These are phyloP conservation scores for Arthrobotrys pseudoclavata DNA, from an alignment of 2,329 filamentous ascomycete species.

Conservation along the genomic window DNA sequence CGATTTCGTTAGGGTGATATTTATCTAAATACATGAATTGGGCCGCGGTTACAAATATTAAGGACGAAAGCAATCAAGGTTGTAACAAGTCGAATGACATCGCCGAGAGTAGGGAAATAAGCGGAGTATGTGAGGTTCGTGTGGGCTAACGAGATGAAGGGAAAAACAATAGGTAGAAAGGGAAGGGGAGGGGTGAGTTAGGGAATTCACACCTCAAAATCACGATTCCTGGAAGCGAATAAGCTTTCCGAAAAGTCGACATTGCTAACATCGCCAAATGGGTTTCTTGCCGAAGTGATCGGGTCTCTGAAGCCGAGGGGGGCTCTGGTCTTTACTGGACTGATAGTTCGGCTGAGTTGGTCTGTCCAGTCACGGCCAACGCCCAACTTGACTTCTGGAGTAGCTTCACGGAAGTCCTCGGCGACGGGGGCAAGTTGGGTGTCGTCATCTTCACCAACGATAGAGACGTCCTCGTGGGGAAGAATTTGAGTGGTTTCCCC, in stretches of 20 bases:
- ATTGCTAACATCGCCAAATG: slow-evolving; percentile 58
- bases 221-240: slow-evolving; percentile 69
- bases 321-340: slow-evolving; percentile 78
- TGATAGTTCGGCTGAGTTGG: slow-evolving; percentile 92
- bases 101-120: slow-evolving; percentile 22
- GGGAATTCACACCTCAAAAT: slow-evolving; percentile 88
- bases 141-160: slow-evolving; percentile 67
- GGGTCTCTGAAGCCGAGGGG: slow-evolving; percentile 55
- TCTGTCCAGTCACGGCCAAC: slow-evolving; percentile 90
- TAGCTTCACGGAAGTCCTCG: slow-evolving; percentile 70
- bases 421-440: slow-evolving; percentile 64
- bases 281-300: slow-evolving; percentile 38
- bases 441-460: slow-evolving; percentile 73
- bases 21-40: slow-evolving; percentile 59
- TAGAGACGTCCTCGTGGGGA: slow-evolving; percentile 73
- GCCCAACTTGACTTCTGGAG: slow-evolving; percentile 67
- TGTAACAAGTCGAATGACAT: slow-evolving; percentile 16
- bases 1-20: slow-evolving; percentile 53
- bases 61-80: slow-evolving; percentile 10
- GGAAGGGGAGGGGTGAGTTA: slow-evolving; percentile 67
- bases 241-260: slow-evolving; percentile 56
- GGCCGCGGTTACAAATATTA: slow-evolving; percentile 38
- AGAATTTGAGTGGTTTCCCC: slow-evolving; percentile 55
- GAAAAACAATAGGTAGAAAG: slow-evolving; percentile 69
- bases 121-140: slow-evolving; percentile 9